Evolutionary conservation across 331 rosid species (phyloP).

Genomic region (Malus hybrid): DNA sequence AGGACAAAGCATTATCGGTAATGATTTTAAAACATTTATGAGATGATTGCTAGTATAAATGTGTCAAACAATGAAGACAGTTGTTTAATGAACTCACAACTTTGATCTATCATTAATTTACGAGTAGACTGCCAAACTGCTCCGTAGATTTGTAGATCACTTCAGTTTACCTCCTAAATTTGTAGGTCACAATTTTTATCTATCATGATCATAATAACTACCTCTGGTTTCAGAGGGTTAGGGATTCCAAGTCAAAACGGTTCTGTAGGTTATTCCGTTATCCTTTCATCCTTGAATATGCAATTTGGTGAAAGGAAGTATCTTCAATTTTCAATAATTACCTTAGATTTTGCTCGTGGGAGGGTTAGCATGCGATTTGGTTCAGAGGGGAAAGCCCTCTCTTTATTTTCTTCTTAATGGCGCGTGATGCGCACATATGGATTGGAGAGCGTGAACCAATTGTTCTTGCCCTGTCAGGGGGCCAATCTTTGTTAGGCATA

Average conservation of each 20-base stretch:
- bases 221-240: too few relatives aligned
- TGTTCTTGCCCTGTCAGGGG: neutral
- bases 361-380: neutral
- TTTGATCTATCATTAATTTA: too few relatives aligned
- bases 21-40: slow-evolving; percentile 13
- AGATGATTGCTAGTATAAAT: neutral
- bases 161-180: too few relatives aligned
- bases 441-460: neutral
- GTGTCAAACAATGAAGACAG: neutral
- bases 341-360: neutral
- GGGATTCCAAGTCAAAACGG: too few relatives aligned
- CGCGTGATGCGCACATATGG: neutral
- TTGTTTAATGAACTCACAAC: neutral
- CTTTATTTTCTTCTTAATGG: neutral
- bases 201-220: too few relatives aligned
- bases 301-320: neutral
- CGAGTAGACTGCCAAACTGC: too few relatives aligned
- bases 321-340: neutral
- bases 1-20: slow-evolving; percentile 71
- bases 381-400: neutral
- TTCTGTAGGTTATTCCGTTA: neutral
- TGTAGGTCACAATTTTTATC: too few relatives aligned
- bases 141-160: too few relatives aligned
- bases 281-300: neutral
- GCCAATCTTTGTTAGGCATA: neutral